Conservation (phyloP, 768 basidiomycete species). For the Obba rivulosa region DNA sequence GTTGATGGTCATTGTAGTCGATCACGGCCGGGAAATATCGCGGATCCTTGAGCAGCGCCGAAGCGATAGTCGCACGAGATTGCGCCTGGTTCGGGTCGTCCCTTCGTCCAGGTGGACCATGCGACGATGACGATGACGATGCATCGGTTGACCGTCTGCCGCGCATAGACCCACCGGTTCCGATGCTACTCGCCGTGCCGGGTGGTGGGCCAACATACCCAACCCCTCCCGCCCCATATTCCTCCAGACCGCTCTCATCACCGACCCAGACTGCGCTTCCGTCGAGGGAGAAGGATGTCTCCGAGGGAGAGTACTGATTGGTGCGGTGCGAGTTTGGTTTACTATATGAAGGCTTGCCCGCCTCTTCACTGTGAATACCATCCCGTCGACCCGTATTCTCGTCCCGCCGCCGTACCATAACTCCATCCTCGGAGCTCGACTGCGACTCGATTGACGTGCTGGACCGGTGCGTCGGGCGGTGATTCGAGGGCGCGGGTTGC, state of each 20-base stretch:
- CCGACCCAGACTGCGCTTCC: slow-evolving; percentile 84
- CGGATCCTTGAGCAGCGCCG: slow-evolving; percentile 65
- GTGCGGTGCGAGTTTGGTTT: slow-evolving; percentile 25
- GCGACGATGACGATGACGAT: slow-evolving; percentile 61
- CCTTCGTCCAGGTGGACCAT: slow-evolving; percentile 26
- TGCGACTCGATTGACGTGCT: slow-evolving; percentile 43
- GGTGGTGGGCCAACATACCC: neutral
- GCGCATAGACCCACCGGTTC: slow-evolving; percentile 26
- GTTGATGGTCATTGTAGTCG: slow-evolving; percentile 72
- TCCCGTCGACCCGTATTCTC: slow-evolving; percentile 8
- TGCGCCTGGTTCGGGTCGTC: slow-evolving; percentile 17
- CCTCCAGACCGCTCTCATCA: slow-evolving; percentile 57
- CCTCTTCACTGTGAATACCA: slow-evolving; percentile 2
- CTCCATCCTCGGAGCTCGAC: slow-evolving; percentile 66
- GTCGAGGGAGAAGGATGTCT: slow-evolving; percentile 70
- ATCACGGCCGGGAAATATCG: slow-evolving; percentile 90
- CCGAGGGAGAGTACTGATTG: slow-evolving; percentile 54
- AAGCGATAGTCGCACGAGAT: slow-evolving; percentile 10
- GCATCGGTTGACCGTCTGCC: slow-evolving; percentile 68
- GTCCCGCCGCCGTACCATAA: slow-evolving; percentile 40
- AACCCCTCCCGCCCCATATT: slow-evolving; percentile 20
- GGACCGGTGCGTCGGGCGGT: slow-evolving; percentile 7
- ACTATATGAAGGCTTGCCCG: slow-evolving; percentile 28
- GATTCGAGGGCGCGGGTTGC: neutral
- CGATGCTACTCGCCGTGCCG: slow-evolving; percentile 16